A percentile compares a stretch with the other conserved stretches of the same genome.
These are phyloP conservation scores for Colletotrichum sp. DNA, from an alignment of 2,329 filamentous ascomycete genomes.

Conservation along the genomic window DNA sequence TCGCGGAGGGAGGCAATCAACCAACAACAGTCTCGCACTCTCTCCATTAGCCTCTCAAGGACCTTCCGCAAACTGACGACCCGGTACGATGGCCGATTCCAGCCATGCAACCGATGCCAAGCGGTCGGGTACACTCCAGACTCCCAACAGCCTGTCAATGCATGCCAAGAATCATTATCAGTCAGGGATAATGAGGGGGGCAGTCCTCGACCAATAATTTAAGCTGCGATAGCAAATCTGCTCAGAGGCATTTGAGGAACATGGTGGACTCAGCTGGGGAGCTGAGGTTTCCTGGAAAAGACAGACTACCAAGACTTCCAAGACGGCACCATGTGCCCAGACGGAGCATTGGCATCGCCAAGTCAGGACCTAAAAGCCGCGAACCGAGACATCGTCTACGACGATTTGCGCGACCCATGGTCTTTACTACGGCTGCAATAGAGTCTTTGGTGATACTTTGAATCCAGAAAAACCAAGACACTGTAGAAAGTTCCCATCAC, in stretches of 20 bases:
- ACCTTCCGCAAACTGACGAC: neutral
- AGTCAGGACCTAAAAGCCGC: neutral
- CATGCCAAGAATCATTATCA: neutral
- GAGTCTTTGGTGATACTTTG: neutral
- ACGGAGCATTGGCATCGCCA: constrained; percentile 17
- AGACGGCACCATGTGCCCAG: constrained; percentile 17
- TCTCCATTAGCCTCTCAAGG: neutral
- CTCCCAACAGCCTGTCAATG: neutral
- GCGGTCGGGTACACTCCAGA: neutral
- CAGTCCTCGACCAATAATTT: neutral
- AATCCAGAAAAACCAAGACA: fast-evolving
- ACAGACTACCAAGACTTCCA: constrained; percentile 5
- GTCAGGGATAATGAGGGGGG: neutral
- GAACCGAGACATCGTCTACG: neutral
- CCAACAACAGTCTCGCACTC: neutral
- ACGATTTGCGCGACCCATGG: neutral
- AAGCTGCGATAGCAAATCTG: neutral
- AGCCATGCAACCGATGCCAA: constrained; percentile 1
- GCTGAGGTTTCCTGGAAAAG: neutral
- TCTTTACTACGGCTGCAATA: neutral
- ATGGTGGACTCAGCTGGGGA: neutral
- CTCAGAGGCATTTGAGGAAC: neutral
- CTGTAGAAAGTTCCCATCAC: neutral
- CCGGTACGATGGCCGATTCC: neutral
- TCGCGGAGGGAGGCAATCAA: neutral